A percentile compares a stretch with the other conserved stretches of the same genome.
These are phyloP conservation scores for Triangularia verruculosa DNA, from an alignment of 2,329 filamentous ascomycete genomes.

Conservation along the genomic window DNA sequence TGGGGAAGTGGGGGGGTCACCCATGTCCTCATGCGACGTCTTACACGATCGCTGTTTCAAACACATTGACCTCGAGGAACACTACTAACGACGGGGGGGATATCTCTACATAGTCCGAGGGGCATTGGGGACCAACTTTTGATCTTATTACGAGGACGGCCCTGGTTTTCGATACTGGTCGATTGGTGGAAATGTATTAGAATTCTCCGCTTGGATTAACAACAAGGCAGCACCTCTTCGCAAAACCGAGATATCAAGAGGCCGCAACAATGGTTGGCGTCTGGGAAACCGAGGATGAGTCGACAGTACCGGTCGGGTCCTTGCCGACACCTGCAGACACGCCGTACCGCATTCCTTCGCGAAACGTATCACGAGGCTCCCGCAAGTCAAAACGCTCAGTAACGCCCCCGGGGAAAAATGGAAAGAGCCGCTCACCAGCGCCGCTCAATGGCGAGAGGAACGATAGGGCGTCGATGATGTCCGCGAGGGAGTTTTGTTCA, in stretches of 20 bases:
- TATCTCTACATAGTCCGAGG: background rate
- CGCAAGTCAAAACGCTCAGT: slow-evolving; percentile 63
- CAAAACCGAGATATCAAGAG: background rate
- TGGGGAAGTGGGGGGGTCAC: background rate
- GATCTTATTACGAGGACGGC: slow-evolving; percentile 7
- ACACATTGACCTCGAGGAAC: slow-evolving; percentile 5
- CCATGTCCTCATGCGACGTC: slow-evolving; percentile 5
- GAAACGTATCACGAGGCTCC: slow-evolving; percentile 65
- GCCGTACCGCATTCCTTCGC: slow-evolving; percentile 70
- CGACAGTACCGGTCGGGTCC: slow-evolving; percentile 52
- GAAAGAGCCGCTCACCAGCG: slow-evolving; percentile 58
- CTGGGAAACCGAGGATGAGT: slow-evolving; percentile 65
- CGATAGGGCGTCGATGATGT: slow-evolving; percentile 48
- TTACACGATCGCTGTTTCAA: slow-evolving; percentile 11
- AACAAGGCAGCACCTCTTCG: slow-evolving; percentile 14
- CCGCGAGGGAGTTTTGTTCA: slow-evolving; percentile 55
- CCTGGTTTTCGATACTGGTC: background rate
- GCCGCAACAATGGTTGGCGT: slow-evolving; percentile 44
- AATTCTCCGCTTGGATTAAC: background rate
- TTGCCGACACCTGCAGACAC: slow-evolving; percentile 70
- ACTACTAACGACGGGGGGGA: slow-evolving; percentile 11
- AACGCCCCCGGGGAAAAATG: slow-evolving; percentile 59
- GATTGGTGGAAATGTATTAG: slow-evolving; percentile 21
- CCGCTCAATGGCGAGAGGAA: slow-evolving; percentile 43
- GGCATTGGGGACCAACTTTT: background rate